phyloP scores from a whole-genome alignment of 1,284 basidiomycete genomes.

The Leccinum griseonigrum region DNA sequence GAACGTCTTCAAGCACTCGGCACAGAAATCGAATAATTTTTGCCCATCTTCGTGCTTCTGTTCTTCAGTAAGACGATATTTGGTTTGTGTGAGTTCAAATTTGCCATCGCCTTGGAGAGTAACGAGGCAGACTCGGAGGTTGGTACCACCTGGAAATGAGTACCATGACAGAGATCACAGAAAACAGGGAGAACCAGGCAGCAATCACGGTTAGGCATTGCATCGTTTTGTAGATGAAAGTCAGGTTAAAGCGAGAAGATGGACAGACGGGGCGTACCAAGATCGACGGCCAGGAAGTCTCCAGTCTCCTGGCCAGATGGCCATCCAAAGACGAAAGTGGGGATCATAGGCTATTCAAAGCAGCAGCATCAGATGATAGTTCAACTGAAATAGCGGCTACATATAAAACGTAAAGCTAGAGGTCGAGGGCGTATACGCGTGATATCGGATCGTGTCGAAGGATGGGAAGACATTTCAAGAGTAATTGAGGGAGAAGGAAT shows the following conservation, averaged over 20 bases:
- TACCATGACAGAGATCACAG: background rate
- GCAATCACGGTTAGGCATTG: background rate
- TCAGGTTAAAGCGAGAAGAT: background rate
- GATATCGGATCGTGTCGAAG: background rate
- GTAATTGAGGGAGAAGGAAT: background rate
- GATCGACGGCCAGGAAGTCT: conserved; percentile 91
- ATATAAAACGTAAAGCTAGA: conserved; percentile 3
- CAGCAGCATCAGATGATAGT: conserved; percentile 12
- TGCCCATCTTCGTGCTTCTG: conserved; percentile 98
- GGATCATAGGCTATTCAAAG: conserved; percentile 79
- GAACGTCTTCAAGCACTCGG: conserved; percentile 89
- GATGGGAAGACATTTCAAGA: background rate
- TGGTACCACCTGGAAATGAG: conserved; percentile 73
- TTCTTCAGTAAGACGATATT: conserved; percentile 96
- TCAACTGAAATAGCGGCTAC: background rate
- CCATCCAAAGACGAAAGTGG: conserved; percentile 97
- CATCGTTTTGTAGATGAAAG: background rate
- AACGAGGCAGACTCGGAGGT: conserved; percentile 96
- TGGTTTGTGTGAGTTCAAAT: conserved; percentile 97
- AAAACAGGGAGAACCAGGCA: background rate
- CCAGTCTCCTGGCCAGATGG: conserved; percentile 89
- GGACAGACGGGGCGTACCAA: conserved; percentile 54
- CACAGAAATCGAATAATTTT: conserved; percentile 96
- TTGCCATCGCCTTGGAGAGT: conserved; percentile 89
- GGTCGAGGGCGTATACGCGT: background rate